Evolutionary conservation across 208 protist genomes (phyloP).

Genomic region (Novymonas esmeraldas): DNA sequence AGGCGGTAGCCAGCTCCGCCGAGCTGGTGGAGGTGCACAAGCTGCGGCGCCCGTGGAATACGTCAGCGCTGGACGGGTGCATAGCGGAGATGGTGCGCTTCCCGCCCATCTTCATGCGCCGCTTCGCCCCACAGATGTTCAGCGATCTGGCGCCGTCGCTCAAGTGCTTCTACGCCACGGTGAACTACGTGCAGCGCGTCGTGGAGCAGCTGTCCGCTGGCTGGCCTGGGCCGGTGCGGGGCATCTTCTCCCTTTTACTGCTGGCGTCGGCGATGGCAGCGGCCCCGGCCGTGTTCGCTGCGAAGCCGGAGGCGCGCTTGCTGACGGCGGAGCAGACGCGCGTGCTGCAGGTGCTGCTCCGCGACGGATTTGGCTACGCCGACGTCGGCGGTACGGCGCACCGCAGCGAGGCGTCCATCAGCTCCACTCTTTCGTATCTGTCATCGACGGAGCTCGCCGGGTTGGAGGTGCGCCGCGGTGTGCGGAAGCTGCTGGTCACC

Average conservation of each 20-base stretch:
- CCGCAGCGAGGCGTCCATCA: neutral
- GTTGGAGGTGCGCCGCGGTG: neutral
- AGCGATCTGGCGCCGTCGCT: slow-evolving; percentile 52
- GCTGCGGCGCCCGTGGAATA: slow-evolving; percentile 60
- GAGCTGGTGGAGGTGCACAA: slow-evolving; percentile 62
- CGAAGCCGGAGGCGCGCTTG: slow-evolving; percentile 4
- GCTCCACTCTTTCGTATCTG: neutral
- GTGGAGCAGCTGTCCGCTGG: slow-evolving; percentile 59
- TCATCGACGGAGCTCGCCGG: neutral
- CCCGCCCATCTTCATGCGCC: slow-evolving; percentile 39
- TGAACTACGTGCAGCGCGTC: slow-evolving; percentile 65
- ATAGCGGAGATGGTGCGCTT: slow-evolving; percentile 42
- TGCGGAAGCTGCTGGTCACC: slow-evolving; percentile 12
- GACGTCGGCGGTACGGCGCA: too few species aligned
- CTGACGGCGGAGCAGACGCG: slow-evolving; percentile 23
- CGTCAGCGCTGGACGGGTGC: slow-evolving; percentile 53
- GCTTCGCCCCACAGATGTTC: slow-evolving; percentile 69
- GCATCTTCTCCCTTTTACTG: slow-evolving; percentile 65
- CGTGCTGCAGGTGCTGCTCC: slow-evolving; percentile 18
- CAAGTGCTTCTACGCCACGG: slow-evolving; percentile 70
- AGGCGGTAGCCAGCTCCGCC: slow-evolving; percentile 32
- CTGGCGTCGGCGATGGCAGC: slow-evolving; percentile 31
- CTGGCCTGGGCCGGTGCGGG: slow-evolving; percentile 66
- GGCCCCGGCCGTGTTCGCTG: slow-evolving; percentile 7
- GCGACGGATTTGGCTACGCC: neutral